Evolutionary conservation across 78 protist genomes (phyloP), one percentile per base, ranked within the genome.

Genomic region (Cavenderia fasciculata): DNA sequence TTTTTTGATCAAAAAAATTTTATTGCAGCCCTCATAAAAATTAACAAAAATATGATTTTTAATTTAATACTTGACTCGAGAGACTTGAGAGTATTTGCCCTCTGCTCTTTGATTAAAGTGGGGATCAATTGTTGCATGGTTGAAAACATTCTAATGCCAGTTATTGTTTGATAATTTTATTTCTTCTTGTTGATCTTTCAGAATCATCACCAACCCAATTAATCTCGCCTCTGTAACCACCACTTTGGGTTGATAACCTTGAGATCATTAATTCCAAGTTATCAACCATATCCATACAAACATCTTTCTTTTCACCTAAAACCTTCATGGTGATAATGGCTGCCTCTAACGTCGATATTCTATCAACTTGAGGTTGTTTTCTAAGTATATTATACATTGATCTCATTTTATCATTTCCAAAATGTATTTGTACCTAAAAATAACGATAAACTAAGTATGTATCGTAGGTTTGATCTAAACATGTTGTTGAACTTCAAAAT

Each of bases 321-420:
- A 27, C n/a, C 25, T 82, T 65, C 90, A 82, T 82, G 18, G 73
- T 59, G 2, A 82, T 2, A 27, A 68, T 69, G 1, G 78, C 21
- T 44, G 90, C 90, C 16, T 82, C 90, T 31, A 82, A 31, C 1
- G 90, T 82, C 40, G 90, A 82, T n/a, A 82, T 68, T 68, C 90
- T 82, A 68, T 82, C 90, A 0, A 82, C 78, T 68, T 68, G 65
- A 8, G 90, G 90, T 68, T 82, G 90, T 23, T 56, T 68, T 68
- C 90, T 82, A n/a, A 82, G 41, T 44, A 31, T 8, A 82, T 82
- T 82, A 68, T 51, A 82, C 44, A 82, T 44, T 46, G 90, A 82
- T 43, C 56, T 65, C 19, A 82, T 40, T 44, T 68, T 82, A 33
- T 66, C 21, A 14, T 56, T 56, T 4, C 90, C 90, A 69, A 82